These are phyloP conservation scores for Saturnispora sanitii DNA, from an alignment of 805 yeast genomes.

Conservation along the genomic window DNA sequence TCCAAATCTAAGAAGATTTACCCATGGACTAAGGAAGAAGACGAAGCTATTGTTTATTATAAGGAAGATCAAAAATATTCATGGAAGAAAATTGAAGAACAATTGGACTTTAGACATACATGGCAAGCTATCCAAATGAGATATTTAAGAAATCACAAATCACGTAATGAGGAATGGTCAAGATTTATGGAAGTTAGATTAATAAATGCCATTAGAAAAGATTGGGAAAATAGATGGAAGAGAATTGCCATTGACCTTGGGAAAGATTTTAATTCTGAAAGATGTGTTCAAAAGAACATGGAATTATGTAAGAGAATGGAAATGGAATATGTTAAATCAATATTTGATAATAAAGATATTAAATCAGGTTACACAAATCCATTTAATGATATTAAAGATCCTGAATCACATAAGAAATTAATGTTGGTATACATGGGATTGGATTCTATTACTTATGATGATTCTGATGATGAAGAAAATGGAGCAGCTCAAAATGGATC, in stretches of 20 bases:
- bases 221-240: constrained; percentile 34
- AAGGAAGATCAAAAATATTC: constrained; percentile 29
- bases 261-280: constrained; percentile 21
- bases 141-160: constrained; percentile 31
- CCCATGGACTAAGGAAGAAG: constrained; percentile 30
- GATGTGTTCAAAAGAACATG: constrained; percentile 24
- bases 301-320: constrained; percentile 27
- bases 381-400: constrained; percentile 23
- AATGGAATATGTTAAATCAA: constrained; percentile 17
- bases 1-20: constrained; percentile 6
- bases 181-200: constrained; percentile 27
- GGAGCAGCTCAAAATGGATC: background rate
- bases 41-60: constrained; percentile 27
- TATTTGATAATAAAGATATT: constrained; percentile 24
- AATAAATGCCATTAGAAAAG: constrained; percentile 25
- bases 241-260: constrained; percentile 28
- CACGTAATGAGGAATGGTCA: constrained; percentile 28
- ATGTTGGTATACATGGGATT: constrained; percentile 30
- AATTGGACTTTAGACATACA: constrained; percentile 26
- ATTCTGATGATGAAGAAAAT: constrained; percentile 19
- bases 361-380: constrained; percentile 19
- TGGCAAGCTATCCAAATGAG: constrained; percentile 42
- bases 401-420: constrained; percentile 26
- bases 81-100: constrained; percentile 31
- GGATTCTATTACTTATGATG: constrained; percentile 28